Evolutionary conservation across 192 early-diverging fungal genomes (phyloP), one percentile per base, ranked within the genome.

Genomic region (Coemansia guatemalensis): DNA sequence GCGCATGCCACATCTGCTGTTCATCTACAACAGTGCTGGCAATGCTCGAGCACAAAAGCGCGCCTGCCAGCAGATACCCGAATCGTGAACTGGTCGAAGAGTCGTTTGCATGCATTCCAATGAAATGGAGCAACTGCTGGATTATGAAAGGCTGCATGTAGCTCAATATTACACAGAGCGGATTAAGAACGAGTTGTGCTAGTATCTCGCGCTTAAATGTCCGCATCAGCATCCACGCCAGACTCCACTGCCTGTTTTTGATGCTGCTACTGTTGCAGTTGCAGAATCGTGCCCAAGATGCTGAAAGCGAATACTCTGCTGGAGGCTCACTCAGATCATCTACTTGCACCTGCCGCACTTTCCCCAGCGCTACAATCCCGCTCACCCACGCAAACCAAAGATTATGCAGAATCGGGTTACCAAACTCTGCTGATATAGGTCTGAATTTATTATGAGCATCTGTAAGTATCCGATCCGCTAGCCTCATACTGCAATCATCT

Each of bases 1-100:
- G 83, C 48, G 88, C 84, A 48, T 83, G 84, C 68, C 86, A 88
- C n/a, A 85, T 66, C 8, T 85, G 82, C 59, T 86, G 84, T 63
- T 89, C 86, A 30, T 83, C 62, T 18, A 73, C 66, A 8, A 86
- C 50, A 9, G 83, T 80, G 18, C 23, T 18, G 7, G 65, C 26
- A 9, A 70, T 20, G 60, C 82, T 85, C 1, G 78, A 14, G n/a
- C 82, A 23, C 50, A 90, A 80, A 48, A 90, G 68, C n/a, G 77
- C 81, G 14, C 77, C 63, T 0, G 85, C 86, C 66, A 84, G 84
- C 22, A 85, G 62, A 48, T 80, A 87, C 1, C 85, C 84, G 18
- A 56, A 66, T 23, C 70, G 57, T 67, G 69, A 14, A 24, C 82
- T 27, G 8, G 58, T 30, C 61, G 83, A 61, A 63, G 54, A 32